Conservation (phyloP, 1,284 basidiomycete species). For the Pseudozyma pruni region DNA sequence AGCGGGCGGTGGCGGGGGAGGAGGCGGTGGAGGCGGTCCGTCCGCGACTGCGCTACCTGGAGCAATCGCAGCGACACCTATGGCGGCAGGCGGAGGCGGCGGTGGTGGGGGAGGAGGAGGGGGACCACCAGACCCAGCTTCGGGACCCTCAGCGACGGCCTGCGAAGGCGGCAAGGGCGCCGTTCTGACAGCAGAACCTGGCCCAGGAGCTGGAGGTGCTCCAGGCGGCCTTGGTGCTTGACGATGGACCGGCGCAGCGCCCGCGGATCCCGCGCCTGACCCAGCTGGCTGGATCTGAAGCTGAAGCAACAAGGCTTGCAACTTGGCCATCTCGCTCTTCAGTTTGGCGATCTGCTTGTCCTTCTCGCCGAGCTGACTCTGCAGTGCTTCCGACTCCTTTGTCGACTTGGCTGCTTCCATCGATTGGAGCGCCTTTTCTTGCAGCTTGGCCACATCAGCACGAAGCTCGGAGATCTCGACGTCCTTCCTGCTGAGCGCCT, state of each 20-base stretch:
- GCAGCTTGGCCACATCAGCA: constrained; percentile 54
- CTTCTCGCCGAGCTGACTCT: constrained; percentile 21
- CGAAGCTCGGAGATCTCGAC: constrained; percentile 72
- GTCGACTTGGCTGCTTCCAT: constrained; percentile 22
- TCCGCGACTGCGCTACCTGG: background rate
- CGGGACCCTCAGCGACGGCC: background rate
- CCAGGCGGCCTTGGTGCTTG: constrained; percentile 43
- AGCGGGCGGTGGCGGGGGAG: constrained; percentile 37
- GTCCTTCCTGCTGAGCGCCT: constrained; percentile 78
- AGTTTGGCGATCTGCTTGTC: constrained; percentile 42
- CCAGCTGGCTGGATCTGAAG: constrained; percentile 49
- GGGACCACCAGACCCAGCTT: background rate
- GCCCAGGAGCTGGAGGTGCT: constrained; percentile 7
- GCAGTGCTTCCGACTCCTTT: constrained; percentile 23
- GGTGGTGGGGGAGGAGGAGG: constrained; percentile 14
- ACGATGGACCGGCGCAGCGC: constrained; percentile 32
- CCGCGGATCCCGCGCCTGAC: constrained; percentile 11
- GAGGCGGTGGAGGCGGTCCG: constrained; percentile 26
- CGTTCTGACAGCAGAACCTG: background rate
- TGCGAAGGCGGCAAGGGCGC: constrained; percentile 7
- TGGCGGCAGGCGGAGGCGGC: constrained; percentile 17
- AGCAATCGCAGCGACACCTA: background rate
- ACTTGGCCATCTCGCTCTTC: constrained; percentile 35
- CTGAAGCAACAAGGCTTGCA: constrained; percentile 48
- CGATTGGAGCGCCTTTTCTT: constrained; percentile 47